These are phyloP conservation scores for Phytophthora sansomeana DNA, from an alignment of 352 stramenopile genomes.

Conservation along the genomic window DNA sequence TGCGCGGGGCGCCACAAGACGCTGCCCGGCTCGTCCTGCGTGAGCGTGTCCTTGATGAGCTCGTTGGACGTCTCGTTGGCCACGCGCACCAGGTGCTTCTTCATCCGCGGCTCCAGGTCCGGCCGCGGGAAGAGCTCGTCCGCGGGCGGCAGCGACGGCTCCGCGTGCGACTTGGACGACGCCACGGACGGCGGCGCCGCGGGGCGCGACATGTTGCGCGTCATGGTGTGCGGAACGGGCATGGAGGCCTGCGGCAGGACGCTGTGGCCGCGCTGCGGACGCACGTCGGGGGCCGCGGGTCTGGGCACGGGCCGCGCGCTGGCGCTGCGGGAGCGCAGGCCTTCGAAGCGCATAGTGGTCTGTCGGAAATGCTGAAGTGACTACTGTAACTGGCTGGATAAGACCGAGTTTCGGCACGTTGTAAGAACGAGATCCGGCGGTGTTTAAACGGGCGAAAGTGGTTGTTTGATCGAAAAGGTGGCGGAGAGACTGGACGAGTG, in stretches of 20 bases:
- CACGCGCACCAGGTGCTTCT: conserved; percentile 79
- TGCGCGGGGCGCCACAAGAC: conserved; percentile 70
- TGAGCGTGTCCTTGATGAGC: conserved; percentile 76
- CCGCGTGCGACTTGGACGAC: conserved; percentile 16
- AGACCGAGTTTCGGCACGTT: conserved; percentile 11
- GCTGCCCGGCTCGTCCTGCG: conserved; percentile 46
- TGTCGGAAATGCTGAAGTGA: conserved; percentile 32
- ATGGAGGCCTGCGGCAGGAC: conserved; percentile 27
- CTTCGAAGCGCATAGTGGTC: conserved; percentile 40
- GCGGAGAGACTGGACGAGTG: conserved; percentile 15
- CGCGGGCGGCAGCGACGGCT: conserved; percentile 22
- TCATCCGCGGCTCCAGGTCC: conserved; percentile 75
- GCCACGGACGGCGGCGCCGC: conserved; percentile 21
- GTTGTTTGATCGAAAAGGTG: conserved; percentile 25
- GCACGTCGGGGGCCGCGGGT: conserved; percentile 15
- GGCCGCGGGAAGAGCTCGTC: conserved; percentile 67
- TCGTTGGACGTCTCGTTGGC: conserved; percentile 87
- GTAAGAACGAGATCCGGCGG: not conserved
- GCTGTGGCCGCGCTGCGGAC: conserved; percentile 26
- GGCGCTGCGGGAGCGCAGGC: conserved; percentile 32
- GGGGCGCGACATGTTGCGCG: conserved; percentile 27
- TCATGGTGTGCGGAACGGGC: conserved; percentile 33
- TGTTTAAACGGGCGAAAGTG: conserved; percentile 19
- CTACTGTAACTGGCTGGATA: conserved; percentile 23
- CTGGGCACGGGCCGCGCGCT: conserved; percentile 24